Evolutionary conservation across 805 yeast genomes (phyloP), one percentile per base, ranked within the genome.

Genomic region (Candida corydali): DNA sequence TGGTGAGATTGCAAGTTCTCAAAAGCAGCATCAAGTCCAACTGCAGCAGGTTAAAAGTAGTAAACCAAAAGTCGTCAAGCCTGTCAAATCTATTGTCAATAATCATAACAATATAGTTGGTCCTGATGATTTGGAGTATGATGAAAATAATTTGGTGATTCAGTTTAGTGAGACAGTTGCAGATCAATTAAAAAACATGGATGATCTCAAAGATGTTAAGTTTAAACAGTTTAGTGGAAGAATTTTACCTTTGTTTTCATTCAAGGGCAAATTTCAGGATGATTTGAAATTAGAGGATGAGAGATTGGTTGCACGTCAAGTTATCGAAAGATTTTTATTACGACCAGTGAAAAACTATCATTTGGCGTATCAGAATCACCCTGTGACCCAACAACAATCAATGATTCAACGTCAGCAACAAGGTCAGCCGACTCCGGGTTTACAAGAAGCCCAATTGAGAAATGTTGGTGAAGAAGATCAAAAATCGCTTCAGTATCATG

Each of bases 171-270:
- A 74, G 32, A 70, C 70, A 26, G 65, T 75, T 17, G 53, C 75
- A 19, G 62, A 65, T 17, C 53, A 60, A 18, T 59, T 78, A 44
- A 63, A 51, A 51, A 58, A 45, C 15, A 57, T 60, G 46, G 58
- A 62, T 17, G 63, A 54, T 33, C 57, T 55, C 29, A 58, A 64
- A 34, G 26, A 25, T 19, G 37, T 25, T 18, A 34, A 30, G 23
- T 65, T 67, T 41, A 51, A 50, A 34, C 46, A 45, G 17, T 32
- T 40, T 8, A 26, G 26, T 17, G 34, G 43, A 8, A 40, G 40
- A 19, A 41, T 48, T 9, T 54, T 79, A 37, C 74, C 80, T 2
- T 59, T 78, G 35, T 77, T 78, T 50, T 64, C 77, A 14, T 76
- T 70, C 54, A 66, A 72, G 33, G 45, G 40, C 9, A 42, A 40